Evolutionary conservation across 495 filamentous ascomycete genomes (phyloP).

Genomic region (Lasiosphaeris hirsuta): DNA sequence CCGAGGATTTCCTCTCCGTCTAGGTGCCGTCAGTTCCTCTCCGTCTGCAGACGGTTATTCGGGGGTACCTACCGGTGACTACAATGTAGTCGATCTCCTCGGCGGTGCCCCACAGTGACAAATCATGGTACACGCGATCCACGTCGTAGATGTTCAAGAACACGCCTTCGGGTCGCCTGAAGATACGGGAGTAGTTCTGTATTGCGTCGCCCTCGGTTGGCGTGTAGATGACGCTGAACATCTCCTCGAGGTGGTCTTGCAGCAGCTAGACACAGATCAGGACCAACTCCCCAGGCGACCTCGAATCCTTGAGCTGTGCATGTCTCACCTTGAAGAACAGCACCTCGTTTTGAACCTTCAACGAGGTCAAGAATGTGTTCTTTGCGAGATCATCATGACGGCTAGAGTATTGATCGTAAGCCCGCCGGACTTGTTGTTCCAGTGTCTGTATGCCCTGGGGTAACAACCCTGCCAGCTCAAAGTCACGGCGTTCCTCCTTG

Average conservation of each 20-base stretch:
- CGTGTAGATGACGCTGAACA: slow-evolving; percentile 87
- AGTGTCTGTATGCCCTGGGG: slow-evolving; percentile 71
- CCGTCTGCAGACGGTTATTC: slow-evolving; percentile 26
- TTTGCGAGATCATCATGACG: slow-evolving; percentile 63
- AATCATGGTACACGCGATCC: slow-evolving; percentile 56
- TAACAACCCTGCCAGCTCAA: slow-evolving; percentile 47
- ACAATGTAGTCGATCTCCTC: slow-evolving; percentile 89
- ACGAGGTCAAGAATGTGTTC: slow-evolving; percentile 81
- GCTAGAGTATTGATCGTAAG: slow-evolving; percentile 73
- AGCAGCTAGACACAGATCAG: slow-evolving; percentile 30
- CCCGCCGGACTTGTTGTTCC: slow-evolving; percentile 73
- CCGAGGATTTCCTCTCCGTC: slow-evolving; percentile 69
- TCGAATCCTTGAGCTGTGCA: not conserved
- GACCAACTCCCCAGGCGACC: not conserved
- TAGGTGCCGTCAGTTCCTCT: slow-evolving; percentile 51
- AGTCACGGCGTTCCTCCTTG: not conserved
- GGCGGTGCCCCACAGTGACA: slow-evolving; percentile 62
- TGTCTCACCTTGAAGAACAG: slow-evolving; percentile 62
- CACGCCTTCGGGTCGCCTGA: slow-evolving; percentile 68
- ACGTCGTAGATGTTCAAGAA: slow-evolving; percentile 58
- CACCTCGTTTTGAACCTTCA: slow-evolving; percentile 82
- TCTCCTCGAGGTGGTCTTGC: slow-evolving; percentile 59
- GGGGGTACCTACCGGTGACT: slow-evolving; percentile 58
- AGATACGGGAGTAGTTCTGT: slow-evolving; percentile 75
- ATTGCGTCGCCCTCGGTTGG: slow-evolving; percentile 93